Base-by-base conservation (phyloP, 768 basidiomycete species). In the Hericium alpestre region DNA sequence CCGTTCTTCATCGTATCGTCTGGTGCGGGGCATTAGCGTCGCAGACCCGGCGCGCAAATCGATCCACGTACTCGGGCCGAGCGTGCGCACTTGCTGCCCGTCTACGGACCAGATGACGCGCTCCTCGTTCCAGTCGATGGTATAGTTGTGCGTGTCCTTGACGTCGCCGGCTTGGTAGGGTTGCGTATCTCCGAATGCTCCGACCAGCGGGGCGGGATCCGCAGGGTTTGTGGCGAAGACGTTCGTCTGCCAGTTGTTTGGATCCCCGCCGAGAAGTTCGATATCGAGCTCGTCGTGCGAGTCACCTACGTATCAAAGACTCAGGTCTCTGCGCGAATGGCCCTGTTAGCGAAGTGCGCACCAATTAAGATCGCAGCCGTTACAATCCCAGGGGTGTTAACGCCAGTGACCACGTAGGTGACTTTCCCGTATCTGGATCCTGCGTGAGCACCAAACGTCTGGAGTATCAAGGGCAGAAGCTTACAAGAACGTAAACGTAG, bases 41-140 rank as follows among this genome's bases (percentile, higher is more conserved):
- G 25, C 25, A 32, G 8, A 32, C 32, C 25, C 32, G 1, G 32
- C 9, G 32, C 32, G 32, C 32, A 32, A 32, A 10, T n/a, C 8
- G 8, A 32, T 32, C 20, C 43, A 11, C 43, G n/a, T 48, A 72
- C 71, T 61, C 53, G 52, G 59, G 6, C 37, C 38, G 51, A 76
- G 58, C 1, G 72, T 73, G 38, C 73, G 63, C 27, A 72, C 69
- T 10, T 59, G 61, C 3, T 41, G 40, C 13, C 71, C 72, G 58
- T 76, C 76, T 4, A 76, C 62, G 52, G 67, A 69, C 76, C 76
- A 77, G 18, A 67, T 53, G 51, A 76, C 75, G 22, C 70, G 65
- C 1, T 72, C 66, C 3, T 55, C 49, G 57, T 65, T 70, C 71
- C 76, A 75, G 57, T 74, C 74, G 53, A 78, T 72, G 7, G 70